Percentiles rank a stretch among this genome's conserved stretches.
phyloP scores from a whole-genome alignment of 148 eudicot genomes.

The Bassia scoparia region DNA sequence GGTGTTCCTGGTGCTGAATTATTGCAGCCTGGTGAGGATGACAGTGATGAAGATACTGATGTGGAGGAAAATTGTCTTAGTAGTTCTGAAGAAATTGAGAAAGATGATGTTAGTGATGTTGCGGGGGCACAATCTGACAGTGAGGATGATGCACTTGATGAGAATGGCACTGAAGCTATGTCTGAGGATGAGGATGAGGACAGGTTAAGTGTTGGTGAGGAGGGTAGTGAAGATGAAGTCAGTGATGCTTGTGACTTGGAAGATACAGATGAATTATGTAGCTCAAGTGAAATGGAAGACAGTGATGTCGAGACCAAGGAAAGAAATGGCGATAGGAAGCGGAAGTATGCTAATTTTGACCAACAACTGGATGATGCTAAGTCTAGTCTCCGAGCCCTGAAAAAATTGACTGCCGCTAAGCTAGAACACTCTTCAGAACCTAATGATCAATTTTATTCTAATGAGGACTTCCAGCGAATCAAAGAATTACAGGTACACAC shows the following conservation, averaged over 20 bases:
- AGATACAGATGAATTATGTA: slow-evolving; percentile 31
- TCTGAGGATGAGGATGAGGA: slow-evolving; percentile 26
- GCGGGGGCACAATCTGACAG: slow-evolving; percentile 17
- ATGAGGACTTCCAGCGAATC: slow-evolving; percentile 81
- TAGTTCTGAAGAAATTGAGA: slow-evolving; percentile 26
- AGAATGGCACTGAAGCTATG: slow-evolving; percentile 28
- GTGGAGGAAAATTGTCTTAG: slow-evolving; percentile 27
- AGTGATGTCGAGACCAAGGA: slow-evolving; percentile 17
- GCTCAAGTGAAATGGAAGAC: slow-evolving; percentile 30
- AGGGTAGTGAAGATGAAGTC: slow-evolving; percentile 23
- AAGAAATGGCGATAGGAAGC: slow-evolving; percentile 40
- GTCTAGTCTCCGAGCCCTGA: slow-evolving; percentile 76
- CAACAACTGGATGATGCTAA: slow-evolving; percentile 62
- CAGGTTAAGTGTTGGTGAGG: slow-evolving; percentile 17
- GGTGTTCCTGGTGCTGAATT: slow-evolving; percentile 76
- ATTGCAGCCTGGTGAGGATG: slow-evolving; percentile 37
- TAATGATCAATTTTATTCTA: slow-evolving; percentile 71
- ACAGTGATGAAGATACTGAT: slow-evolving; percentile 30
- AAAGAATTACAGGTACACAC: slow-evolving; percentile 62
- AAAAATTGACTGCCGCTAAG: slow-evolving; percentile 64
- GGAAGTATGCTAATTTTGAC: slow-evolving; percentile 75
- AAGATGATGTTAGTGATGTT: slow-evolving; percentile 29
- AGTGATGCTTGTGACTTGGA: slow-evolving; percentile 26
- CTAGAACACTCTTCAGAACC: slow-evolving; percentile 29
- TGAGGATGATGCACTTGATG: slow-evolving; percentile 29